phyloP scores from a whole-genome alignment of 768 basidiomycete genomes.

The Atractiella rhizophila region DNA sequence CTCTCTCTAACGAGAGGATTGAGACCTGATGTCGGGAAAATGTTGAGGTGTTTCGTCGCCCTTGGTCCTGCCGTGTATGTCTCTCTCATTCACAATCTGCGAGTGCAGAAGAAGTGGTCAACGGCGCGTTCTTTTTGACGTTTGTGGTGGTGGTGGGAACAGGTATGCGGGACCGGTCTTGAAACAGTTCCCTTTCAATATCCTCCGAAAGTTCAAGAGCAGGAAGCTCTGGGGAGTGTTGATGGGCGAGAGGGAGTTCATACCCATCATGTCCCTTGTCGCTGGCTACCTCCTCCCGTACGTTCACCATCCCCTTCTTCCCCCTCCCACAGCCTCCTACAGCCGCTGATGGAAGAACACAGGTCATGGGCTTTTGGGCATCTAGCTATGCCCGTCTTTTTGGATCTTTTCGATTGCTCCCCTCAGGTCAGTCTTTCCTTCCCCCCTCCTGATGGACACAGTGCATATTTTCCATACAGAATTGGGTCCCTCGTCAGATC shows the following conservation, averaged over 20 bases:
- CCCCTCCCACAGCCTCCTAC: not conserved
- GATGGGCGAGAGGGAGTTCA: conserved; percentile 20
- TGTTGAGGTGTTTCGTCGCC: conserved; percentile 25
- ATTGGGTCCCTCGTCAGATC: conserved; percentile 8
- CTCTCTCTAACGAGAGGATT: conserved; percentile 26
- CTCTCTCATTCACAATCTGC: no score
- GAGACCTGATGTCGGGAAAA: conserved; percentile 25
- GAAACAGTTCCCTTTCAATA: conserved; percentile 25
- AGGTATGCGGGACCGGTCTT: conserved; percentile 27
- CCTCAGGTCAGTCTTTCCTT: no score
- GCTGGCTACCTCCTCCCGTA: conserved; percentile 9
- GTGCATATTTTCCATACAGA: not conserved
- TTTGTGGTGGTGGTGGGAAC: no score
- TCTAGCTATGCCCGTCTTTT: no score
- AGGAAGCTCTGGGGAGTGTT: conserved; percentile 25
- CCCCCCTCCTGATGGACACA: no score
- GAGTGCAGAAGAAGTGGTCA: no score
- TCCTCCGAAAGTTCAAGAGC: conserved; percentile 21
- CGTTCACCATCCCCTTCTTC: conserved; percentile 3
- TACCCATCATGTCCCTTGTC: conserved; percentile 3
- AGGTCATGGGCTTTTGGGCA: no score
- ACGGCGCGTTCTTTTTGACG: no score
- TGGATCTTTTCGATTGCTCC: no score
- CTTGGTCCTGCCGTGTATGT: conserved; percentile 28
- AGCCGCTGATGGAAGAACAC: not conserved